Evolutionary conservation across 208 protist genomes (phyloP).

Genomic region (Angomonas deanei): DNA sequence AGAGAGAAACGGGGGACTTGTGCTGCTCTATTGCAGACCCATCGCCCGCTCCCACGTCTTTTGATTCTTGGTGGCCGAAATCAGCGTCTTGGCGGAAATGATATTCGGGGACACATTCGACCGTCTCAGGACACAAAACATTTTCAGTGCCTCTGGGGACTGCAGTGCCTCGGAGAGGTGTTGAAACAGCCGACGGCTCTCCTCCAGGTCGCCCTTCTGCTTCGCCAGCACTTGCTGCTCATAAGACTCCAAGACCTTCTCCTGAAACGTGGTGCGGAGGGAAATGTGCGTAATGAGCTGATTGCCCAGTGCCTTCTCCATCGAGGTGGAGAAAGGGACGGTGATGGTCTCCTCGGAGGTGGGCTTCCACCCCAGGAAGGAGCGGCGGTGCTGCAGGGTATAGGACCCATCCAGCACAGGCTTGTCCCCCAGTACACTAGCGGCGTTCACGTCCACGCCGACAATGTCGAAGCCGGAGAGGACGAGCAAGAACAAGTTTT

Average conservation of each 20-base stretch:
- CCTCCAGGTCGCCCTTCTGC: background rate
- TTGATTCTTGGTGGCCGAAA: constrained; percentile 30
- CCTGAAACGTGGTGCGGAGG: constrained; percentile 52
- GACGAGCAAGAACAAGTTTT: constrained; percentile 58
- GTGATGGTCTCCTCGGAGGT: background rate
- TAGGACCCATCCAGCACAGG: background rate
- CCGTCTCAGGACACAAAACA: constrained; percentile 45
- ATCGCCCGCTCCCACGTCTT: constrained; percentile 43
- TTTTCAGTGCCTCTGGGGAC: constrained; percentile 34
- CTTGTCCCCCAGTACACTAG: background rate
- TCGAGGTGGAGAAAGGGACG: background rate
- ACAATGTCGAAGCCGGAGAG: constrained; percentile 73
- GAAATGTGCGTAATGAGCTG: constrained; percentile 17
- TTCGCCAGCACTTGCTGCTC: background rate
- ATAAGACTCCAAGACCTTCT: constrained; percentile 16
- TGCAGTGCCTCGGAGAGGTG: constrained; percentile 33
- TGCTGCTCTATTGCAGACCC: constrained; percentile 35
- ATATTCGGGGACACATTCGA: constrained; percentile 43
- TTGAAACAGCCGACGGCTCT: background rate
- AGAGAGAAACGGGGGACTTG: no score
- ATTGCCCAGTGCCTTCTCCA: background rate
- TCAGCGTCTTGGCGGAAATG: constrained; percentile 51
- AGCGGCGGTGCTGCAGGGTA: constrained; percentile 46
- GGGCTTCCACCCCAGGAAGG: constrained; percentile 71
- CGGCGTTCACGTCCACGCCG: constrained; percentile 30